Base-by-base conservation (phyloP, 352 stramenopile genomes). In the Phytopythium ostracodes region DNA sequence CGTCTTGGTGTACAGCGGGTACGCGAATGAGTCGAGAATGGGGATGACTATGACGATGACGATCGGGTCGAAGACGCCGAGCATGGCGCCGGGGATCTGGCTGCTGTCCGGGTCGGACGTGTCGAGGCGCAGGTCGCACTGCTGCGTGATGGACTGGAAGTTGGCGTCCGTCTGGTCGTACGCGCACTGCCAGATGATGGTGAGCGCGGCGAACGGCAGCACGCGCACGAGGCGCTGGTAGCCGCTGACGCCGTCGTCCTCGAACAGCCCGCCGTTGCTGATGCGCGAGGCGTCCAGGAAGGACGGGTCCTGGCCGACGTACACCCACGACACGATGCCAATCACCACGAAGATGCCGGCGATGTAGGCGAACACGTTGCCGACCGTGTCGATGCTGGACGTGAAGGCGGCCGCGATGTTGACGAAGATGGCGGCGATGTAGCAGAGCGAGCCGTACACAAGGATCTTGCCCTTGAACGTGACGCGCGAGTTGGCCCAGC, bases 141-240 rank as follows among this genome's bases (percentile, higher is more conserved):
- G 81, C 64, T 90, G 81, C 12, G 77, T 81, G 65, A 90, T 88
- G 18, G 76, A 73, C 68, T 90, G 81, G 67, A 86, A 84, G 65
- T 90, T 90, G 70, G 72, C 81, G 47, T 87, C 75, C 0, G 69
- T 81, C 67, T 90, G 81, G 65, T 90, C 77, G 60, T 90, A 86
- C 7, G 70, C 73, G 24, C 72, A 81, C 5, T 85, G 53, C 81
- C 81, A 89, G 60, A 89, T 77, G 62, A 89, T 80, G 29, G 68
- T 86, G 65, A 78, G 84, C 17, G 77, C 70, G n/a, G 73, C 70
- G 61, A 85, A 89, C 15, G 79, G 79, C 20, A 89, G 59, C 12
- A 71, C 62, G n/a, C 76, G 71, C 18, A 89, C 57, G 9, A 89
- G 63, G 20, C 71, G 68, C 72, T 87, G 87, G 71, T 79, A 76